Conservation (phyloP, 2,329 filamentous ascomycete genomes). For the Daldinia eschscholtzii region DNA sequence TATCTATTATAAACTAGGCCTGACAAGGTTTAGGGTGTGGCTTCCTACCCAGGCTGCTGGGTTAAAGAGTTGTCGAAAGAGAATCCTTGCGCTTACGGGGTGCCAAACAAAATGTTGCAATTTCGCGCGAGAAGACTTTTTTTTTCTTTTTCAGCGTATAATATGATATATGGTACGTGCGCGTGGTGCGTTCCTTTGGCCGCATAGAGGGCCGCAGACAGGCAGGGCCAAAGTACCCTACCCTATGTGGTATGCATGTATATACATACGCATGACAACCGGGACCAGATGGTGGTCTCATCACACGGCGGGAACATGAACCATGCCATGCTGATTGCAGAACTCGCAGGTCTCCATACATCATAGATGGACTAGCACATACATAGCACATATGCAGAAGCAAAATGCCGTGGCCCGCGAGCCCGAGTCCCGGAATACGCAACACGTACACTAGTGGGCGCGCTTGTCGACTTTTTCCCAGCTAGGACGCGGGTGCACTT, state of each 20-base stretch:
- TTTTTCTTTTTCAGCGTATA: neutral
- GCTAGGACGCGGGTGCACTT: constrained; percentile 21
- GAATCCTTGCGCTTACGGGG: constrained; percentile 48
- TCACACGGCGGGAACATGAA: constrained; percentile 45
- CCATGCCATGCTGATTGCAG: constrained; percentile 48
- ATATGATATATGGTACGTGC: constrained; percentile 30
- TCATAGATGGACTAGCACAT: constrained; percentile 46
- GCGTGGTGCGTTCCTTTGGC: constrained; percentile 43
- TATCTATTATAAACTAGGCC: constrained; percentile 41
- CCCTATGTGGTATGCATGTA: constrained; percentile 39
- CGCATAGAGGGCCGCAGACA: constrained; percentile 49
- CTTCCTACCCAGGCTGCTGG: constrained; percentile 52
- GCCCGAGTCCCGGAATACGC: constrained; percentile 46
- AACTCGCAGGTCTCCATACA: constrained; percentile 44
- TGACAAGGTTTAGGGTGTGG: constrained; percentile 48
- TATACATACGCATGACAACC: constrained; percentile 42
- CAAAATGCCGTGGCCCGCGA: constrained; percentile 48
- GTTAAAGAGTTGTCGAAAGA: constrained; percentile 45
- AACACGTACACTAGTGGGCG: constrained; percentile 30
- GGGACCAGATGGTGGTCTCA: constrained; percentile 43
- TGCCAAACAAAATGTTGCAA: constrained; percentile 43
- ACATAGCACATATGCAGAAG: constrained; percentile 49
- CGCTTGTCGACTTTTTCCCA: constrained; percentile 28
- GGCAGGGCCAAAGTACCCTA: constrained; percentile 38
- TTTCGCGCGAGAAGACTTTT: constrained; percentile 41